Conservation (phyloP, 2,329 filamentous ascomycete species). For the Penicillium sp. region DNA sequence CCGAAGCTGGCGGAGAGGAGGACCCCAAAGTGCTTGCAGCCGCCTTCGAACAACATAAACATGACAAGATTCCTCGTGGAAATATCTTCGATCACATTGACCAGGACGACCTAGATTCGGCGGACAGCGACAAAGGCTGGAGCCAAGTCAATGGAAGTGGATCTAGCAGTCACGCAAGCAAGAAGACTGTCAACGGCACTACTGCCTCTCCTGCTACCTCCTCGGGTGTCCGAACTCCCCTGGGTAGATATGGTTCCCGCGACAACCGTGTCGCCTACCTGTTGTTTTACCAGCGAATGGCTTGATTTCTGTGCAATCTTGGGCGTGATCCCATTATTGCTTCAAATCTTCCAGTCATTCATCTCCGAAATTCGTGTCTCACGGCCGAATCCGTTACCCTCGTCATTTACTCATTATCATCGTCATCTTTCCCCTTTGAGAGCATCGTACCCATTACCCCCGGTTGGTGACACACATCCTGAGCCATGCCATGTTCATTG, state of each 20-base stretch:
- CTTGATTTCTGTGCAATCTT: slow-evolving; percentile 18
- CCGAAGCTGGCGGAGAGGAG: slow-evolving; percentile 79
- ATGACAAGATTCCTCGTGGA: slow-evolving; percentile 47
- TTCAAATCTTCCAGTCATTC: background rate
- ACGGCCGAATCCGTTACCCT: background rate
- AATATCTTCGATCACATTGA: slow-evolving; percentile 74
- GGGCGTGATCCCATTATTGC: background rate
- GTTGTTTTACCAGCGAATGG: slow-evolving; percentile 84
- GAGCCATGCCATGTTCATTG: slow-evolving; percentile 1
- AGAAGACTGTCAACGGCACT: slow-evolving; percentile 76
- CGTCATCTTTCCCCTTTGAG: slow-evolving; percentile 5
- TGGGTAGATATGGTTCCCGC: slow-evolving; percentile 62
- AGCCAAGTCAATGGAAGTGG: slow-evolving; percentile 74
- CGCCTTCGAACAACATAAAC: slow-evolving; percentile 67
- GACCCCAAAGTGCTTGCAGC: slow-evolving; percentile 68
- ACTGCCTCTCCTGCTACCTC: slow-evolving; percentile 52
- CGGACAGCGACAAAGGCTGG: slow-evolving; percentile 67
- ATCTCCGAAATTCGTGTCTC: background rate
- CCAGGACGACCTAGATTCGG: slow-evolving; percentile 67
- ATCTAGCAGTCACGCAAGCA: slow-evolving; percentile 49
- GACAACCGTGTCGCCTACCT: slow-evolving; percentile 98
- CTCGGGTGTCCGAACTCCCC: slow-evolving; percentile 60
- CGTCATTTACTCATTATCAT: slow-evolving; percentile 1
- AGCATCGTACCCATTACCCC: slow-evolving; percentile 11
- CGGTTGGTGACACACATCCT: background rate